Percentiles rank a stretch among this genome's conserved stretches.
These are phyloP conservation scores for Pelargonium australe DNA, from an alignment of 441 rosid genomes.

Conservation along the genomic window DNA sequence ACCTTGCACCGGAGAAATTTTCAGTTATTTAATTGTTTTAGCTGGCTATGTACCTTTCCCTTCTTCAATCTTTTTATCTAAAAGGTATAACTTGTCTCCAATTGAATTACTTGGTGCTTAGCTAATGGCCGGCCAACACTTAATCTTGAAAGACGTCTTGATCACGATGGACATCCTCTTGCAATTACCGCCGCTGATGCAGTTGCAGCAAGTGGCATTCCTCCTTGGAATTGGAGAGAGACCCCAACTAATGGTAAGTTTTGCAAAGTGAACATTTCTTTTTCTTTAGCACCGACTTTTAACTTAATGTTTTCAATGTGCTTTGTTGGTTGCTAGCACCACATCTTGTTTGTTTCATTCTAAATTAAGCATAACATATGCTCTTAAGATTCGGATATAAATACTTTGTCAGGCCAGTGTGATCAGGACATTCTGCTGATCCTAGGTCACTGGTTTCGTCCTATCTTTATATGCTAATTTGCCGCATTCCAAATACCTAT, in stretches of 20 bases:
- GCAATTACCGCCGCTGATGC: slow-evolving; percentile 84
- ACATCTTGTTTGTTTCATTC: no score
- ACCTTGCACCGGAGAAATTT: background rate
- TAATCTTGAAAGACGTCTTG: slow-evolving; percentile 92
- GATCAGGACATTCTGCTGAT: no score
- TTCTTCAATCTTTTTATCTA: background rate
- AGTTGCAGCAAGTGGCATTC: slow-evolving; percentile 72
- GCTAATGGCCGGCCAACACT: slow-evolving; percentile 78
- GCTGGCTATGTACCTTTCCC: background rate
- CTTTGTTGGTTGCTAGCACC: background rate
- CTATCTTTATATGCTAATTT: background rate
- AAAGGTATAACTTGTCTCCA: slow-evolving; percentile 15
- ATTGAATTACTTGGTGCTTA: slow-evolving; percentile 34
- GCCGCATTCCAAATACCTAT: background rate
- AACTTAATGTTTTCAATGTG: background rate
- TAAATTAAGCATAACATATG: no score
- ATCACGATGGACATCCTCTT: slow-evolving; percentile 92
- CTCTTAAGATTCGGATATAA: no score
- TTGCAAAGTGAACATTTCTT: slow-evolving; percentile 11
- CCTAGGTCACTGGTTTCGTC: background rate
- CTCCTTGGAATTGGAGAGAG: slow-evolving; percentile 99
- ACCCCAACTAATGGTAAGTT: slow-evolving; percentile 69
- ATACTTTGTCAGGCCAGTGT: no score
- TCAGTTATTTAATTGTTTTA: background rate
- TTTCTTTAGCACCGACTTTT: background rate